These are phyloP conservation scores for Yamadazyma aaseri DNA, from an alignment of 1,139 yeast genomes.

Conservation along the genomic window DNA sequence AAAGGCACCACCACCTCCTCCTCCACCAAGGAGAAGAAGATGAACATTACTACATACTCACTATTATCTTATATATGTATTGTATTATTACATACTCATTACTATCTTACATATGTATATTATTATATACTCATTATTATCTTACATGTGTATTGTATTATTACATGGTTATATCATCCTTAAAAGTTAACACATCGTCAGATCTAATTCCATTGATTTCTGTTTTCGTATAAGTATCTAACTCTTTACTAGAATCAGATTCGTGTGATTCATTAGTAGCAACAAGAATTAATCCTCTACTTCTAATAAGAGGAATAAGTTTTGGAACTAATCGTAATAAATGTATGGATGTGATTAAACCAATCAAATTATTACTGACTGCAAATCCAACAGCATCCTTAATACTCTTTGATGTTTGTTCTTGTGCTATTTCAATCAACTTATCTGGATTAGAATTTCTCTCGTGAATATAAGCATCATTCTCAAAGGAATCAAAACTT, in stretches of 20 bases:
- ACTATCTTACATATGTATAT: constrained; percentile 45
- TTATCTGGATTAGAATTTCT: constrained; percentile 17
- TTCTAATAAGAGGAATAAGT: constrained; percentile 70
- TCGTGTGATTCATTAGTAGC: constrained; percentile 49
- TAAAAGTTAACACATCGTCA: constrained; percentile 65
- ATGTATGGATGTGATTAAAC: constrained; percentile 74
- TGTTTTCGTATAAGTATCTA: constrained; percentile 44
- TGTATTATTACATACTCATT: constrained; percentile 49
- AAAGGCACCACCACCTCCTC: constrained; percentile 44
- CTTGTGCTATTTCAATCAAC: constrained; percentile 30
- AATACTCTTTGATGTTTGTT: constrained; percentile 43
- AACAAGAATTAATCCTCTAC: constrained; percentile 79
- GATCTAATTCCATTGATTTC: constrained; percentile 77
- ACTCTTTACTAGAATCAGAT: constrained; percentile 30
- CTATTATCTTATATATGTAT: not conserved
- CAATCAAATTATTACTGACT: constrained; percentile 76
- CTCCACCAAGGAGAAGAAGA: constrained; percentile 18
- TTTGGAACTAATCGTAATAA: constrained; percentile 73
- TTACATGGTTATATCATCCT: constrained; percentile 65
- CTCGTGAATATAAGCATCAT: constrained; percentile 28
- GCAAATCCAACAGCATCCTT: constrained; percentile 65
- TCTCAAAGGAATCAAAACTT: constrained; percentile 11
- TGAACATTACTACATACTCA: not conserved
- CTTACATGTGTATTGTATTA: not conserved
- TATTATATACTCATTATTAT: not conserved